These are phyloP conservation scores for Boechera retrofracta DNA, from an alignment of 345 rosid genomes.

Conservation along the genomic window DNA sequence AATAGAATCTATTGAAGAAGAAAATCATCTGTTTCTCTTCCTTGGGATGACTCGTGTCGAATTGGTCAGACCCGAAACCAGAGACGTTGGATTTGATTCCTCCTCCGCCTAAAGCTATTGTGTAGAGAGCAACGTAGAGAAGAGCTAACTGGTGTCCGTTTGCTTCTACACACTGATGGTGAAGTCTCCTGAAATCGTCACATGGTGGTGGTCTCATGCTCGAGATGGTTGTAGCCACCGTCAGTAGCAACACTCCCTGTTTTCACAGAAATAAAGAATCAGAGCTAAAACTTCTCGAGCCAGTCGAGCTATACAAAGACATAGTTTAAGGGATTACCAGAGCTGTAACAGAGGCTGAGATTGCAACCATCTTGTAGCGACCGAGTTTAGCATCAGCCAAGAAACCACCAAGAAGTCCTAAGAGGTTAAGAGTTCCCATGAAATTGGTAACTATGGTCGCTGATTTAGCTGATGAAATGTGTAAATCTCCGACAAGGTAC, in stretches of 20 bases:
- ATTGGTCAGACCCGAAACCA: constrained; percentile 92
- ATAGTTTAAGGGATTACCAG: constrained; percentile 50
- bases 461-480: constrained; percentile 77
- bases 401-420: constrained; percentile 91
- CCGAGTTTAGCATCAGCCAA: constrained; percentile 92
- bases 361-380: constrained; percentile 74
- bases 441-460: constrained; percentile 86
- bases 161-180: constrained; percentile 73
- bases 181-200: constrained; percentile 56
- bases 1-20: constrained; percentile 80
- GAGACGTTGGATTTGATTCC: constrained; percentile 96
- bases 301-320: neutral
- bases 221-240: constrained; percentile 69
- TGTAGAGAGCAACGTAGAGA: constrained; percentile 81
- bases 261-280: constrained; percentile 8
- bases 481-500: constrained; percentile 79
- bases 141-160: constrained; percentile 67
- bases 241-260: constrained; percentile 72
- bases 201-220: constrained; percentile 87
- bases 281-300: neutral
- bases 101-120: constrained; percentile 82
- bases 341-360: constrained; percentile 69
- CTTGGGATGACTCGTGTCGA: constrained; percentile 71
- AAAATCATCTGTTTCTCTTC: constrained; percentile 80
- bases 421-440: constrained; percentile 89